Base-by-base conservation (phyloP, 1,284 basidiomycete species). In the Boletus semigastroideus region DNA sequence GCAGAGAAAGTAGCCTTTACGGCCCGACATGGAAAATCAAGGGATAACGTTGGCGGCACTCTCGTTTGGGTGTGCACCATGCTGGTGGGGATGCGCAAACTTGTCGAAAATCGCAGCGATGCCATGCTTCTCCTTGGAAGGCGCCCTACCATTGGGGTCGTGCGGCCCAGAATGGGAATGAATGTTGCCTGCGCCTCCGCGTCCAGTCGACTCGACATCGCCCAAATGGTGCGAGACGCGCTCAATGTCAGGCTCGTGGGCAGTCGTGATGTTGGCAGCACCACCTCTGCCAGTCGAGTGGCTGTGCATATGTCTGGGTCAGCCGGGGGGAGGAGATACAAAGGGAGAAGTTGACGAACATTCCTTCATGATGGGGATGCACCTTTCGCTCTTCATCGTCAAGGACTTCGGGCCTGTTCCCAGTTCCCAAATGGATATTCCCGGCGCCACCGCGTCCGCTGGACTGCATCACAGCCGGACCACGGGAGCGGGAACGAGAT, bases 111-210 rank as follows among this genome's bases (percentile, higher is more conserved):
- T 48, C 0, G 62, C 69, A 10, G 68, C 50, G 28, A 73, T 54
- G 13, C 66, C 64, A 10, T 66, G 68, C 42, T 64, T 70, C 14
- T 67, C 70, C 60, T 67, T 68, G 10, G 68, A 68, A 10, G 17
- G 7, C 12, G 60, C 57, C 40, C 67, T 63, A 42, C 37, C 45
- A 4, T 48, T 51, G 11, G 69, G 66, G 31, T 74, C 71, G 17
- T 73, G 72, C n/a, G 76, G 74, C 4, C 41, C 60, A 16, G 75
- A 76, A 36, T 71, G 71, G 13, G 77, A 73, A 36, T 78, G 79
- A 50, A 90, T 82, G 64, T 92, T 91, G 12, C 89, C 89, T 6
- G 72, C 79, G 10, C 88, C 89, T n/a, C 89, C 88, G 19, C 88
- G 80, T 4, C 87, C 88, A 13, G 77, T 74, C 17, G 79, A 79